Evolutionary conservation across 148 eudicot genomes (phyloP), one percentile per base, ranked within the genome.

Genomic region (Pouteria glomerata): DNA sequence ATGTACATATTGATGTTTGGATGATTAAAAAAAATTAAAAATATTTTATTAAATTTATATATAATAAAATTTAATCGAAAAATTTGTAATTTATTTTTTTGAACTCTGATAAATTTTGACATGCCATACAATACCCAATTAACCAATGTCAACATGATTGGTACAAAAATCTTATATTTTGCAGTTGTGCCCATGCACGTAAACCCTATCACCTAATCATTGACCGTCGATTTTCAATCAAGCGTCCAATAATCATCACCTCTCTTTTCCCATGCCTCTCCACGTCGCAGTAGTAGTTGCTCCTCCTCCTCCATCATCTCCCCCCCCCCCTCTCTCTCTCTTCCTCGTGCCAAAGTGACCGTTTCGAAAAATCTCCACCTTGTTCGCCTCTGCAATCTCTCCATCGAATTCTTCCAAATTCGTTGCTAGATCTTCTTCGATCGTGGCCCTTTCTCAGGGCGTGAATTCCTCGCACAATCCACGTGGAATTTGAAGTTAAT

Each of bases 351-450:
- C 23, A 18, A 15, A 23, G 66, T 14, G 66, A 15, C 44, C 74
- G 67, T 70, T 66, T 71, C 71, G 35, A 66, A 66, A 63, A 57
- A 42, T 65, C 68, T 72, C 68, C 63, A 47, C 63, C 56, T 58
- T 58, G 55, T 44, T 58, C 74, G 74, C 34, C 48, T 45, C 52
- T 45, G 68, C 42, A 64, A n/a, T 21, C 18, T 24, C 67, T 23
- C 56, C 6, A 3, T 47, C 55, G 74, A 71, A 58, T 42, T 29
- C 50, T 58, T 71, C 74, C 74, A 58, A 58, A 29, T 26, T 47
- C 74, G 55, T 57, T 71, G 66, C 74, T 57, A 44, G 74, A 71
- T 71, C 44, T 71, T 57, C 66, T n/a, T n/a, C n/a, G 73, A 56
- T 45, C 67, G 5, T 63, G 14, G 10, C 63, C 63, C 19, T 19